Evolutionary conservation across 2,329 filamentous ascomycete genomes (phyloP), one percentile per base, ranked within the genome.

Genomic region (Colletotrichum tropicale): DNA sequence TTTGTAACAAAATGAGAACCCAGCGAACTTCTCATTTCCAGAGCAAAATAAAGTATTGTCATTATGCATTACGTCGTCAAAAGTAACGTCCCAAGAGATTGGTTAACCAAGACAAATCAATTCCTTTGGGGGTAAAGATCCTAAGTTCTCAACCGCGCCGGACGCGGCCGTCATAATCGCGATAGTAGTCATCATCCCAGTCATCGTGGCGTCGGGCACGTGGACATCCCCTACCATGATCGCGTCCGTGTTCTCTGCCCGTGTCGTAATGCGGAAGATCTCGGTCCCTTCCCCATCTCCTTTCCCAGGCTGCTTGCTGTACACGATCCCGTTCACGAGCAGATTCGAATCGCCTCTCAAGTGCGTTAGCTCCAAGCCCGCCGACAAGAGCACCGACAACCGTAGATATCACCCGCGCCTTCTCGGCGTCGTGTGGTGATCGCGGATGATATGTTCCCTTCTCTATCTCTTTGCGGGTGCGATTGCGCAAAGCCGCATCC

Each of bases 351-450:
- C 83, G 83, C 77, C 85, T 87, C 77, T 88, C 86, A 43, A 89
- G 80, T 16, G 87, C 88, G 69, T 89, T 91, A 15, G 89, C 89
- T 6, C 89, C 89, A 12, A 91, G 83, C 5, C 89, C 89, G 4
- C 89, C 89, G 1, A 90, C 89, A 5, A 90, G 88, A 2, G 89
- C 90, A 3, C 90, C 89, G 5, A 91, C 84, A 12, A 91, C 82
- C 12, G 90, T 90, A 5, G 88, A 87, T 18, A 90, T 80, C 67
- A 88, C 81, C 69, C 82, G 82, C 66, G 82, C 82, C 66, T 83
- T 82, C 38, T 82, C 79, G 34, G 81, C 78, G 24, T 82, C 79
- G 6, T 78, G 69, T 62, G 76, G 70, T 21, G 69, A 66, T 26
- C 69, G 69, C 21, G 62, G 61, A 21, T 56, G 61, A 18, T 67